These are phyloP conservation scores for Rubroshorea leprosula DNA, from an alignment of 345 rosid genomes.

Conservation along the genomic window DNA sequence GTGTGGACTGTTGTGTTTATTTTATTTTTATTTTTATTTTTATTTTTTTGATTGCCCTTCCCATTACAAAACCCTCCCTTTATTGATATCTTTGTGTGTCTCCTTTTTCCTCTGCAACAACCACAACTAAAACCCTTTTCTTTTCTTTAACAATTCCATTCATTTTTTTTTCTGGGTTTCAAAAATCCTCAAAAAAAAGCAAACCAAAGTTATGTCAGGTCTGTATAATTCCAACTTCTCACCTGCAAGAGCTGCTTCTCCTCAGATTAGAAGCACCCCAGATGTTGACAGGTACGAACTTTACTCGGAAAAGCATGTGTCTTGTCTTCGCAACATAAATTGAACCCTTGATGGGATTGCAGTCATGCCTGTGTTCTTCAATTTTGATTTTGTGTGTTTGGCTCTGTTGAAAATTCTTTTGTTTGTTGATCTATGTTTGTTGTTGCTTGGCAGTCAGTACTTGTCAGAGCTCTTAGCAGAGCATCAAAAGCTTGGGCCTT, in stretches of 20 bases:
- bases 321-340: background rate
- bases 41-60: background rate
- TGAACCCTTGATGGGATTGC: background rate
- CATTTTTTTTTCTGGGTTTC: conserved; percentile 9
- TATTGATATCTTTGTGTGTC: conserved; percentile 35
- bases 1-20: background rate
- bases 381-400: background rate
- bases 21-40: too few species aligned
- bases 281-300: conserved; percentile 74
- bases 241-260: conserved; percentile 95
- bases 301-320: background rate
- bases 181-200: conserved; percentile 18
- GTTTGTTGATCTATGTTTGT: conserved; percentile 34
- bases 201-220: conserved; percentile 65
- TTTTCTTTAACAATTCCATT: conserved; percentile 22
- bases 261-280: conserved; percentile 86
- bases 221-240: conserved; percentile 91
- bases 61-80: conserved; percentile 25
- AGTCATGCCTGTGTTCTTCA: conserved; percentile 1
- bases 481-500: conserved; percentile 97
- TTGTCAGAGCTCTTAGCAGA: conserved; percentile 84
- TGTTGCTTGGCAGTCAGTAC: conserved; percentile 56
- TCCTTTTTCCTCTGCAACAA: conserved; percentile 35
- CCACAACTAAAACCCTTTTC: conserved; percentile 40
- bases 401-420: conserved; percentile 11